Conservation (phyloP, 352 stramenopile species). For the Albugo laibachii region DNA sequence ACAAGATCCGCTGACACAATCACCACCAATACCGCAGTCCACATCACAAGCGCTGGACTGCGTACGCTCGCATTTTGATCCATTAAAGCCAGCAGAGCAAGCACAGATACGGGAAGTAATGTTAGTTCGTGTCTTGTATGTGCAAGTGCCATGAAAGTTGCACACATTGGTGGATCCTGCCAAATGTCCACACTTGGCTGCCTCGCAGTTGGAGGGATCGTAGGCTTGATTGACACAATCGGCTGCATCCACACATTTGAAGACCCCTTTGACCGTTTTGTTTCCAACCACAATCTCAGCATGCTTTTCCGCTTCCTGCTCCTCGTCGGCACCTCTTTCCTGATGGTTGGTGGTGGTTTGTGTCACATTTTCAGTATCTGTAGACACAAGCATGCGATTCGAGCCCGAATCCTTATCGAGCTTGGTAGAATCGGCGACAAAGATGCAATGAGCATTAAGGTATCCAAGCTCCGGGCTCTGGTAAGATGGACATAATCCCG, state of each 20-base stretch:
- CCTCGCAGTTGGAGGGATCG: constrained; percentile 14
- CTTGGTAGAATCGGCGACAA: constrained; percentile 6
- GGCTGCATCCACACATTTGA: constrained; percentile 29
- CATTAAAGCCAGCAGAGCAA: constrained; percentile 27
- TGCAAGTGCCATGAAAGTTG: constrained; percentile 40
- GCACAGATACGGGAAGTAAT: constrained; percentile 27
- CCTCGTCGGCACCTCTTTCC: not conserved
- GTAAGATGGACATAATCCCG: constrained; percentile 59
- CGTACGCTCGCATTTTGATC: constrained; percentile 26
- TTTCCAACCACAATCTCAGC: constrained; percentile 34
- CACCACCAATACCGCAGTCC: constrained; percentile 26
- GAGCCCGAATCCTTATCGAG: not conserved
- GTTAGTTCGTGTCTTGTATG: constrained; percentile 37
- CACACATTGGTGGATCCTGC: constrained; percentile 20
- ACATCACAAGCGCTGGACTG: constrained; percentile 26
- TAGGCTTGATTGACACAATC: constrained; percentile 35
- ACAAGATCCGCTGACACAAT: constrained; percentile 27
- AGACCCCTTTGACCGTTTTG: constrained; percentile 27
- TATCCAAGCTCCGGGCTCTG: constrained; percentile 47
- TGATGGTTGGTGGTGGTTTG: not conserved
- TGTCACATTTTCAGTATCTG: not conserved
- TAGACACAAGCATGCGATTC: not conserved
- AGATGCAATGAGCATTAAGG: constrained; percentile 68
- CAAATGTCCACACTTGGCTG: constrained; percentile 13
- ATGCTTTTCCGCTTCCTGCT: constrained; percentile 11